Conservation (phyloP, 2,329 filamentous ascomycete species). For the Aspergillus awamori region DNA sequence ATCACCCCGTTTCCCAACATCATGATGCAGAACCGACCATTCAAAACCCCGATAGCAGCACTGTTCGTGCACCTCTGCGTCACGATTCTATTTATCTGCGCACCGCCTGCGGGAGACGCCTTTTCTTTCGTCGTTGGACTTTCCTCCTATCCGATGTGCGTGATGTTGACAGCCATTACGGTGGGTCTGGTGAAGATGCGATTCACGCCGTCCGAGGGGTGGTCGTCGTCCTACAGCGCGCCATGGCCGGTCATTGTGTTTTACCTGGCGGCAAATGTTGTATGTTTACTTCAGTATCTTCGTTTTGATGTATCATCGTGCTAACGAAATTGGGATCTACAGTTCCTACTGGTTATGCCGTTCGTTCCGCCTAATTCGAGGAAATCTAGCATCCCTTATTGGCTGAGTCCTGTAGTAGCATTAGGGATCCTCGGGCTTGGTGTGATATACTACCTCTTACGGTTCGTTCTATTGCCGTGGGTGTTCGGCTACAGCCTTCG, state of each 20-base stretch:
- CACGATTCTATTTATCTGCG: slow-evolving; percentile 27
- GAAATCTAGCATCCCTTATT: slow-evolving; percentile 23
- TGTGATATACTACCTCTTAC: slow-evolving; percentile 17
- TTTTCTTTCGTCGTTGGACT: slow-evolving; percentile 29
- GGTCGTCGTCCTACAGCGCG: slow-evolving; percentile 17
- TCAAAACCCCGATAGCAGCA: slow-evolving; percentile 22
- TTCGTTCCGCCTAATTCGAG: slow-evolving; percentile 23
- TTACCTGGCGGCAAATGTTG: slow-evolving; percentile 23
- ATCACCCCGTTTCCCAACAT: slow-evolving; percentile 27
- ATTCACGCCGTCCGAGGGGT: slow-evolving; percentile 12
- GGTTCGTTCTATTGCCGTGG: slow-evolving; percentile 21
- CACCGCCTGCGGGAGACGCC: slow-evolving; percentile 27
- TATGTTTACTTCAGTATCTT: slow-evolving; percentile 3
- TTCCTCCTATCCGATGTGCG: slow-evolving; percentile 22
- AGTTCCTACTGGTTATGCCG: slow-evolving; percentile 27
- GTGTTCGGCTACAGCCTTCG: slow-evolving; percentile 20
- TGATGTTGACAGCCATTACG: slow-evolving; percentile 23
- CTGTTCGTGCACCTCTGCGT: slow-evolving; percentile 23
- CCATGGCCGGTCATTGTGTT: slow-evolving; percentile 23
- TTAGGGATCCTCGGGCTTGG: slow-evolving; percentile 21
- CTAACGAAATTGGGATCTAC: neutral
- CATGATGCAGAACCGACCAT: slow-evolving; percentile 28
- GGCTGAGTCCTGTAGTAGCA: slow-evolving; percentile 22
- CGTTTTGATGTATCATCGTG: neutral
- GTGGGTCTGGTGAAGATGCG: slow-evolving; percentile 24